Percentiles rank a stretch among this genome's conserved stretches.
Evolutionary conservation across 768 basidiomycete genomes (phyloP).

Genomic region (Pleurotus tuber-regium): DNA sequence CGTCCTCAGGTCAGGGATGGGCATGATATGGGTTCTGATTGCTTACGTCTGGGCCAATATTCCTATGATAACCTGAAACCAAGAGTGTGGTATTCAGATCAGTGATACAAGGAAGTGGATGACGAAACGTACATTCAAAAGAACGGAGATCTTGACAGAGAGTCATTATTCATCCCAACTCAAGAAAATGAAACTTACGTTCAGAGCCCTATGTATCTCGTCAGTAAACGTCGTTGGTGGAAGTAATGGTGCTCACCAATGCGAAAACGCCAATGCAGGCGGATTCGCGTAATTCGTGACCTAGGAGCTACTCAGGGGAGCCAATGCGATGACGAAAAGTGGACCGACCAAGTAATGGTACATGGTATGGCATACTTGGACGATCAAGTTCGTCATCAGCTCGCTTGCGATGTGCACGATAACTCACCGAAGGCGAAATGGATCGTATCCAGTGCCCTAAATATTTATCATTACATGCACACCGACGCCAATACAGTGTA

Average conservation of each 20-base stretch:
- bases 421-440: not conserved
- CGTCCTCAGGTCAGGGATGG: no score
- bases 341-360: slow-evolving; percentile 37
- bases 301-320: slow-evolving; percentile 15
- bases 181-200: slow-evolving; percentile 20
- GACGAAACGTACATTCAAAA: slow-evolving; percentile 9
- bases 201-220: slow-evolving; percentile 28
- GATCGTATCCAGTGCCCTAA: slow-evolving; percentile 10
- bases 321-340: not conserved
- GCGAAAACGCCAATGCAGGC: slow-evolving; percentile 27
- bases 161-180: no score
- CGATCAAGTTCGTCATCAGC: not conserved
- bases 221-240: not conserved
- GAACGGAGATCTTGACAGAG: slow-evolving; percentile 8
- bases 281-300: slow-evolving; percentile 36
- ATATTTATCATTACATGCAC: not conserved
- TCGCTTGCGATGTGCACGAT: no score
- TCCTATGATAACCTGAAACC: slow-evolving; percentile 18
- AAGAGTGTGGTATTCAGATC: not conserved
- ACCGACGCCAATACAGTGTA: not conserved
- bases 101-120: not conserved
- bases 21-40: no score
- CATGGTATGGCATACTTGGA: slow-evolving; percentile 17
- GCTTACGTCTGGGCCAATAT: slow-evolving; percentile 22
- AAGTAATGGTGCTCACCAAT: slow-evolving; percentile 29